Evolutionary conservation across 768 basidiomycete genomes (phyloP), one percentile per base, ranked within the genome.

Genomic region (Suillus discolor): DNA sequence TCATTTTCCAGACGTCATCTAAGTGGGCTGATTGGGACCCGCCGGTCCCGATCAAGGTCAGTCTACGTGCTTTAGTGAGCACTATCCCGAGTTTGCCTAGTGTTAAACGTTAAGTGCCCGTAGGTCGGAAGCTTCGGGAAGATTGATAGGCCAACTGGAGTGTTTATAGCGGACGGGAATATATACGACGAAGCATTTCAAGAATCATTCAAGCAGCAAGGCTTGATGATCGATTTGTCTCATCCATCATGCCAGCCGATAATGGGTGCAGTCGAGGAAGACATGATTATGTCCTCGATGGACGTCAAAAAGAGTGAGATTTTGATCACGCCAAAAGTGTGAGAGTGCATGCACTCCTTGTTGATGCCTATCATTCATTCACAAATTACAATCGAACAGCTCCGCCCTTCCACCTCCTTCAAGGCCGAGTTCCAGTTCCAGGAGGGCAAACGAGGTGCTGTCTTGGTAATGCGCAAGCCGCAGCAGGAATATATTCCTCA

Each of bases 21-120:
- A 80, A 79, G 66, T 80, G 77, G 78, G 78, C 70, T 51, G 79
- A 74, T 67, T 80, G 76, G 78, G 77, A 80, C n/a, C 79, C 78
- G 0, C 76, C 77, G 45, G 72, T 72, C 53, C 69, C 70, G 13
- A 67, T 80, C 53, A 66, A 72, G 70, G 79, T 79, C 20, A 60
- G 71, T 69, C 16, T 31, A 53, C 8, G 3, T 18, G 28, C 53
- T 38, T 45, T 1, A 23, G 31, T 62, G 7, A 31, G 6, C 28
- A 11, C 44, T 54, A 23, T 60, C 60, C 34, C n/a, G 55, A 15
- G 20, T 3, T n/a, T 25, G 1, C 5, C 11, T 36, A 12, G 3
- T 20, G 7, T 16, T 34, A 4, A 54, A 31, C 31, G 31, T 31
- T 6, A 31, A 31, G 4, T 15, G 16, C 25, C 13, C 6, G n/a